Evolutionary conservation across 768 basidiomycete genomes (phyloP), one percentile per base, ranked within the genome.

Genomic region (Lentinus tigrinus): DNA sequence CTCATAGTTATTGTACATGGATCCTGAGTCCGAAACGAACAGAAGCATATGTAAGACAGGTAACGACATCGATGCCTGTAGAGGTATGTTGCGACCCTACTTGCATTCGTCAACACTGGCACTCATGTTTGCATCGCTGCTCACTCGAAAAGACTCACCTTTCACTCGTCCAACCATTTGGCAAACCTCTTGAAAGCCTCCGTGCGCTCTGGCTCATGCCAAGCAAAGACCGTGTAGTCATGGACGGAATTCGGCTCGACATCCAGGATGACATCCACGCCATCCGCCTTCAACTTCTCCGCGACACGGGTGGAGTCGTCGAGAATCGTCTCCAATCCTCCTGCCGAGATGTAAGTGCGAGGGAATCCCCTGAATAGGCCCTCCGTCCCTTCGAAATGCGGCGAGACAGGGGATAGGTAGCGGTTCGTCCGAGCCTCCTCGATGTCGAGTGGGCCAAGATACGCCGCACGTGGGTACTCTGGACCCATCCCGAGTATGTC

Each of bases 331-430:
- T 88, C 86, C 3, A 80, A 81, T 5, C 79, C 82, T 16, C 87
- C 87, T 5, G 74, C 77, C 7, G 77, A 73, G 43, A 89, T 78
- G 68, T 85, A 85, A 0, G 85, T 86, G 21, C 78, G 72, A 2
- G 87, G 86, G 69, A 84, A 88, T 17, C 77, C 79, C 37, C 69
- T 75, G 69, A 88, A 89, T 52, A 72, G 65, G 11, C 78, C 72
- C 3, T 64, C 49, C 27, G 72, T 61, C 8, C 66, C 23, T 9
- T 47, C 63, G 1, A 76, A 72, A 44, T 77, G 66, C 26, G 75
- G 62, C 17, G 81, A 84, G 8, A 80, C 81, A 3, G 87, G 85
- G 0, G 86, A 88, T 34, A 89, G 75, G 60, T 85, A 87, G 27
- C 74, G 72, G 63, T 81, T 85, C 14, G 69, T 67, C 14, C 74